Base-by-base conservation (phyloP, 371 early-diverging fungal genomes). In the Phascolomyces articulosus region DNA sequence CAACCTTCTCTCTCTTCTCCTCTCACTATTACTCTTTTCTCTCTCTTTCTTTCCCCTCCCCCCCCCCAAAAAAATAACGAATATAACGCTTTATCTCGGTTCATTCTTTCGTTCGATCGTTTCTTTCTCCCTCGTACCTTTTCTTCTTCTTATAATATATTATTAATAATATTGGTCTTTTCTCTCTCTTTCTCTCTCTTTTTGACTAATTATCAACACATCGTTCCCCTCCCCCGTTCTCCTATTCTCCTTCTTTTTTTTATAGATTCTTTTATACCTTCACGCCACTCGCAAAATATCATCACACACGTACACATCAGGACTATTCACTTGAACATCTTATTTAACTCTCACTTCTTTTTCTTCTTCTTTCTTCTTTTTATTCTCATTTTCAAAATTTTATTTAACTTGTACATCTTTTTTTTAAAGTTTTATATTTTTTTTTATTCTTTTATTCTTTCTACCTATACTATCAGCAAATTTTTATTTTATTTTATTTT, bases 201-300 rank as follows among this genome's bases (percentile, higher is more conserved):
- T 9, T 34, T 34, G 6, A 34, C 34, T 51, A 51, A 11, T 51
- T 6, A 51, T 51, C 51, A 51, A 44, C 16, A 13, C 44, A 24
- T 7, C 34, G 1, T 9, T 9, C 34, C 34, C 34, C 31, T 9
- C 51, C 51, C 51, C 23, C 51, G 51, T 51, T 51, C 51, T 51
- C 51, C 51, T 51, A 51, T 51, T 4, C 51, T 51, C 51, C 51
- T 24, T 51, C 51, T 51, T 51, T 51, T 24, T 24, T 51, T 51
- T 51, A 10, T 13, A 51, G 51, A 51, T 51, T 51, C 51, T 51
- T 51, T 51, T n/a, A 24, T 23, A n/a, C 24, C 51, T 24, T 51
- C 51, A 51, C 51, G 51, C 51, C 51, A 51, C 51, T 51, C 51
- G 23, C 23, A 10, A 18, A n/a, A n/a, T n/a, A n/a, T n/a, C n/a